Evolutionary conservation across 768 basidiomycete species (phyloP), one percentile per base, ranked within the genome.

Genomic region (Lactarius quietus): DNA sequence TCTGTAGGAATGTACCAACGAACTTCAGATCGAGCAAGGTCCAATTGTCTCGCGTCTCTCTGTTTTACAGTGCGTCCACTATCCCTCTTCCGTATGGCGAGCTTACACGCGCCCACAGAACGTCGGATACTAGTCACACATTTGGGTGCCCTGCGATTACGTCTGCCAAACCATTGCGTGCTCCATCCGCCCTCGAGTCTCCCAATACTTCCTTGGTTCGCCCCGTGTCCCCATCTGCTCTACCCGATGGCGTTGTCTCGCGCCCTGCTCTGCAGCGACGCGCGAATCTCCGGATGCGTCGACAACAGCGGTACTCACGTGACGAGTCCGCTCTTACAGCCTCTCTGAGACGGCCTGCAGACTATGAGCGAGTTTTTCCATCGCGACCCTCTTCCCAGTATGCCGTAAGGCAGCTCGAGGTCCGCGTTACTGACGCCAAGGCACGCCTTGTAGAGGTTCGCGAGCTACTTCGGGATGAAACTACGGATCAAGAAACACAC

Each of bases 221-320:
- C 15, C 54, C 45, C 3, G 9, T 5, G 1, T 31, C 54, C 48
- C 35, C 56, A 52, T 54, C 61, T 26, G 26, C 10, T 23, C 20
- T 29, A 17, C 14, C 15, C 41, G n/a, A 36, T 14, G 10, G 5
- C 31, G 35, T 53, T 29, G 29, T 35, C 15, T 18, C 33, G 36
- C 39, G 43, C 35, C 48, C 45, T 14, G 31, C 61, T 58, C 20
- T 26, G 18, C 66, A 65, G 20, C 59, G 45, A 38, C 43, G 63
- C 28, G 43, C 35, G 2, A 61, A 20, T 41, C 35, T 60, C 39
- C 63, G 53, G 3, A 33, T 28, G 4, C 43, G 43, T 41, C 63
- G 63, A 26, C 66, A 62, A 48, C 63, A 67, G 45, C 66, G 58
- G 1, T 67, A 67, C 48, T 59, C 62, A 33, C 66, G 58, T 39